Base-by-base conservation (phyloP, 805 yeast genomes). In the Wickerhamiella brachini region DNA sequence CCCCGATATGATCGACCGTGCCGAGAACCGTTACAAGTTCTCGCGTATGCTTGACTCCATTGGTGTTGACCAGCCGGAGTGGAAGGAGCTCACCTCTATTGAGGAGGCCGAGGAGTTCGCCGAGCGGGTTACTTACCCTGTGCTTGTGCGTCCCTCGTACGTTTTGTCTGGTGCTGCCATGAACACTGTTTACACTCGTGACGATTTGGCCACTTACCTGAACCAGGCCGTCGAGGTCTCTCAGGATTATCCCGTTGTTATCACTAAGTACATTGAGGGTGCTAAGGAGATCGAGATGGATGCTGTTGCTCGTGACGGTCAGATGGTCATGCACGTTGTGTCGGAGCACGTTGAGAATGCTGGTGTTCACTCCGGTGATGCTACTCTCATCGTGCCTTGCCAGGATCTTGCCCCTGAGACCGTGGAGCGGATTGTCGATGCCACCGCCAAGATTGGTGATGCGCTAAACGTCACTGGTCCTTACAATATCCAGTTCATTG, bases 321-420 rank as follows among this genome's bases (percentile, higher is more conserved):
- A 88, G 68, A 75, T 90, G 71, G 78, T 93, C 60, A 86, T 90
- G 88, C 97, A 90, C 68, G 97, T 88, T 65, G 96, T 90, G 53
- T 87, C 96, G 51, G 97, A 93, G 71, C 98, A 90, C 68, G 96
- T 93, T 58, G 98, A 90, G 73, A 90, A 90, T 65, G 98, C 98
- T 24, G 98, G 98, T 78, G 96, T 90, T 44, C 98, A 90, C 71
- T 90, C 97, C 49, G 98, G 98, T 76, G 98, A 90, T 70, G 98
- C 98, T 55, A 93, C 97, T 47, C 73, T 90, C 64, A 85, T 90
- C 67, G 94, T 90, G 53, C 98, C 98, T 51, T 96, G 97, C 49
- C 97, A 90, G 72, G 95, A 86, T 65, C 77, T 93, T 61, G 90
- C 83, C 58, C 85, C 87, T 54, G 95, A 86, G 71, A 87, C 95